phyloP scores from a whole-genome alignment of 2,329 filamentous ascomycete genomes.

The Cordyceps farinosa region DNA sequence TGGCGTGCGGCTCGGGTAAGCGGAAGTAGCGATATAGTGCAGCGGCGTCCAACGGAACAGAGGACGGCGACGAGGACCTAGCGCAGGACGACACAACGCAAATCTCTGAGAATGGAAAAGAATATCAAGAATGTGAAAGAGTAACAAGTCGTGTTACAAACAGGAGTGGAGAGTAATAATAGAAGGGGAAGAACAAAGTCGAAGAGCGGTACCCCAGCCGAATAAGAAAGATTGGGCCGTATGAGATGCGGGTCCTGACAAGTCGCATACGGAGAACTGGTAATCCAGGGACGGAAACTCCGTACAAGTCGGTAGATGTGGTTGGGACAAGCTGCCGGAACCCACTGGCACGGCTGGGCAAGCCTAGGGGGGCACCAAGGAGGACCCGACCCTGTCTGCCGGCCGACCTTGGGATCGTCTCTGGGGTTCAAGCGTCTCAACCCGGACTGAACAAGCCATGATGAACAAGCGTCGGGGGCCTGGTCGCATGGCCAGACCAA shows the following conservation, averaged over 20 bases:
- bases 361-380: neutral
- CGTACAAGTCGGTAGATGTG: neutral
- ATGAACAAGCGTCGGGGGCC: neutral
- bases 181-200: constrained; percentile 1
- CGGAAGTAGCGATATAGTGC: constrained; percentile 9
- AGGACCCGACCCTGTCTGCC: constrained; percentile 4
- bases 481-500: neutral
- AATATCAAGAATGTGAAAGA: neutral
- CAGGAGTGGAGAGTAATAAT: constrained; percentile 3
- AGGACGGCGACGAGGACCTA: neutral
- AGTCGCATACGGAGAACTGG: neutral
- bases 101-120: neutral
- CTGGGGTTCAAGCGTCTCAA: neutral
- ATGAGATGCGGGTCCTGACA: constrained; percentile 3
- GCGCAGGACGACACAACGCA: neutral
- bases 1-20: constrained; percentile 17
- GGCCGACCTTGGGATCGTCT: neutral
- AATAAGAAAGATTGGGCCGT: constrained; percentile 10
- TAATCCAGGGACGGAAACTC: neutral
- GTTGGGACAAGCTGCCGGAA: neutral
- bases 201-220: constrained; percentile 1
- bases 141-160: neutral
- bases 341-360: neutral
- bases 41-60: neutral
- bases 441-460: neutral